Evolutionary conservation across 192 early-diverging fungal genomes (phyloP).

Genomic region (Kappamyces sp.): DNA sequence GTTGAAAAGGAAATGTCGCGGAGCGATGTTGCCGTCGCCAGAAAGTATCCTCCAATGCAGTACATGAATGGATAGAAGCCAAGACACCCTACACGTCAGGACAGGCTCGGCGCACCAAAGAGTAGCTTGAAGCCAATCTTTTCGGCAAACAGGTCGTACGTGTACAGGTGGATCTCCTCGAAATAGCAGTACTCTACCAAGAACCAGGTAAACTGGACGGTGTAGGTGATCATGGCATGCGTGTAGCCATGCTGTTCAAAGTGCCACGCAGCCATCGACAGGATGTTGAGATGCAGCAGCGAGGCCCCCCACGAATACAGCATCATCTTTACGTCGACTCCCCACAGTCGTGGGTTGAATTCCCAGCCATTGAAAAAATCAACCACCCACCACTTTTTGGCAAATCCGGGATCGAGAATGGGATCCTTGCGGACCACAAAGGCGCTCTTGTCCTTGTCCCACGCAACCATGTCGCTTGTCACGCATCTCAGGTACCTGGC

Average conservation of each 20-base stretch:
- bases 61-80: slow-evolving; percentile 32
- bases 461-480: slow-evolving; percentile 16
- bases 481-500: slow-evolving; percentile 18
- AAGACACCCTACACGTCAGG: slow-evolving; percentile 23
- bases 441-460: neutral
- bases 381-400: slow-evolving; percentile 6
- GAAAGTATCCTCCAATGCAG: slow-evolving; percentile 15
- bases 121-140: slow-evolving; percentile 22
- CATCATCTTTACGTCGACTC: slow-evolving; percentile 28
- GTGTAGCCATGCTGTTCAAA: slow-evolving; percentile 5
- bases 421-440: neutral
- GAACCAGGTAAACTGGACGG: slow-evolving; percentile 19
- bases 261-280: slow-evolving; percentile 9
- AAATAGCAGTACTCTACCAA: slow-evolving; percentile 23
- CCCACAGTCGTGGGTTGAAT: slow-evolving; percentile 21
- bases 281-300: slow-evolving; percentile 22
- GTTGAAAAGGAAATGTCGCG: slow-evolving; percentile 1
- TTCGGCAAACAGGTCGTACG: slow-evolving; percentile 34
- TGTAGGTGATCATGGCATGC: slow-evolving; percentile 13
- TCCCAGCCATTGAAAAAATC: slow-evolving; percentile 20
- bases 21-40: neutral
- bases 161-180: slow-evolving; percentile 32
- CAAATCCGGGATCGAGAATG: neutral
- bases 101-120: neutral
- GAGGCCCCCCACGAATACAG: slow-evolving; percentile 22